Conservation (phyloP, 176 grass and related monocot species). For the Tillandsia fasciculata region DNA sequence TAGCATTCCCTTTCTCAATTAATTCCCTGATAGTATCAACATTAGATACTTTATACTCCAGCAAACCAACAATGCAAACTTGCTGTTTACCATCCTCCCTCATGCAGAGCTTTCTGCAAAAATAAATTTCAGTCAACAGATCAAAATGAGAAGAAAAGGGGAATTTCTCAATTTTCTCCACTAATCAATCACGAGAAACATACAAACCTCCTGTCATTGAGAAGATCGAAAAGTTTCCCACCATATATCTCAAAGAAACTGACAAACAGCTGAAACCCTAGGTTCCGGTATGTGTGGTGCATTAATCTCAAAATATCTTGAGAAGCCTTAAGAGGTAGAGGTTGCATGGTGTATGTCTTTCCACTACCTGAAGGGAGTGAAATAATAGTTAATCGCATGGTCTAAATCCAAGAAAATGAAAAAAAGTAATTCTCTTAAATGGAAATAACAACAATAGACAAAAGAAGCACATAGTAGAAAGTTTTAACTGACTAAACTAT, state of each 20-base stretch:
- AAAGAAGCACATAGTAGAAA: background rate
- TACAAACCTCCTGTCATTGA: slow-evolving; percentile 86
- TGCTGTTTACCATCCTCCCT: slow-evolving; percentile 98
- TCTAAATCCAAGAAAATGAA: background rate
- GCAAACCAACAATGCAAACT: slow-evolving; percentile 95
- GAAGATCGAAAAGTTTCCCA: slow-evolving; percentile 91
- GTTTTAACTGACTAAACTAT: background rate
- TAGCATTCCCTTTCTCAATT: slow-evolving; percentile 86
- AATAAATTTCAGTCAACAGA: slow-evolving; percentile 13
- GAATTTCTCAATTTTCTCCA: slow-evolving; percentile 1
- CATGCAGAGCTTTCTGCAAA: slow-evolving; percentile 90
- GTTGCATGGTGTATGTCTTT: slow-evolving; percentile 97
- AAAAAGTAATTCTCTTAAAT: background rate
- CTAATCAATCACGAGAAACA: background rate
- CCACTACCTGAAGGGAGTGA: slow-evolving; percentile 66
- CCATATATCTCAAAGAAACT: slow-evolving; percentile 99
- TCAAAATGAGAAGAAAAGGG: background rate
- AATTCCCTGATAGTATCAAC: slow-evolving; percentile 87
- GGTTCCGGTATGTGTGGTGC: slow-evolving; percentile 84
- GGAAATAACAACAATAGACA: background rate
- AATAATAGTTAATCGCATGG: slow-evolving; percentile 17
- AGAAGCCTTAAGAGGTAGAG: slow-evolving; percentile 89
- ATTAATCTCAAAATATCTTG: slow-evolving; percentile 96
- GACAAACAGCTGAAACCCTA: slow-evolving; percentile 84
- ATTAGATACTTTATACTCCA: slow-evolving; percentile 82